Evolutionary conservation across 352 stramenopile species (phyloP).

Genomic region (Phytophthora cactorum): DNA sequence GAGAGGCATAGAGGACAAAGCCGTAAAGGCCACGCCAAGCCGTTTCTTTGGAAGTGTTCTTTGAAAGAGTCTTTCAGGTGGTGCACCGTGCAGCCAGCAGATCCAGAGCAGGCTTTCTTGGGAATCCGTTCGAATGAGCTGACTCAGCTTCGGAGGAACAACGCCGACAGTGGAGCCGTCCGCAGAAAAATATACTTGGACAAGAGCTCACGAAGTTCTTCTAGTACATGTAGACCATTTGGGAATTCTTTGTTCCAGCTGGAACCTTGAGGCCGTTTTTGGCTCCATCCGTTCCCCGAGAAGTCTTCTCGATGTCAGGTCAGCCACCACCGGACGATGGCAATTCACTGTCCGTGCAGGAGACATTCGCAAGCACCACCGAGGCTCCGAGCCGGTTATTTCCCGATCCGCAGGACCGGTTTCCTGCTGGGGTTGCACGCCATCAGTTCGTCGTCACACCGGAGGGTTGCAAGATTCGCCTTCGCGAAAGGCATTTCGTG

Average conservation of each 20-base stretch:
- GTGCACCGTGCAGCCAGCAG: conserved; percentile 9
- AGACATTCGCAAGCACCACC: conserved; percentile 1
- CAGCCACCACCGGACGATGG: background rate
- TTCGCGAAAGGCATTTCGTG: background rate
- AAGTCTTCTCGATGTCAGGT: conserved; percentile 10
- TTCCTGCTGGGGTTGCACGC: conserved; percentile 7
- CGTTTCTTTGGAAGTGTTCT: background rate
- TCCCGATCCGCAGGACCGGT: conserved; percentile 7
- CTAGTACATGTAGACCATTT: too few species aligned
- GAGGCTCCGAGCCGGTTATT: conserved; percentile 1
- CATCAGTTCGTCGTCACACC: background rate
- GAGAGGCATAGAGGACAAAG: conserved; percentile 8
- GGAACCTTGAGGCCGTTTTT: too few species aligned
- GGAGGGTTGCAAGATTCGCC: conserved; percentile 17
- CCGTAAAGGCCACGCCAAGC: conserved; percentile 1
- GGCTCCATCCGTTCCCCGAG: conserved; percentile 18
- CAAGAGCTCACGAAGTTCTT: too few species aligned
- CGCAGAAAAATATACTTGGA: too few species aligned
- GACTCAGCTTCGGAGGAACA: background rate
- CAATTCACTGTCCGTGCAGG: background rate
- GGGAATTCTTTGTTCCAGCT: too few species aligned
- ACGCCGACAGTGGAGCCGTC: too few species aligned
- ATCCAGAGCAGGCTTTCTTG: conserved; percentile 3
- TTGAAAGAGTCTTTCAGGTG: conserved; percentile 5
- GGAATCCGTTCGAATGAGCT: background rate